Evolutionary conservation across 495 filamentous ascomycete species (phyloP), one percentile per base, ranked within the genome.

Genomic region (Aspergillus sparsus): DNA sequence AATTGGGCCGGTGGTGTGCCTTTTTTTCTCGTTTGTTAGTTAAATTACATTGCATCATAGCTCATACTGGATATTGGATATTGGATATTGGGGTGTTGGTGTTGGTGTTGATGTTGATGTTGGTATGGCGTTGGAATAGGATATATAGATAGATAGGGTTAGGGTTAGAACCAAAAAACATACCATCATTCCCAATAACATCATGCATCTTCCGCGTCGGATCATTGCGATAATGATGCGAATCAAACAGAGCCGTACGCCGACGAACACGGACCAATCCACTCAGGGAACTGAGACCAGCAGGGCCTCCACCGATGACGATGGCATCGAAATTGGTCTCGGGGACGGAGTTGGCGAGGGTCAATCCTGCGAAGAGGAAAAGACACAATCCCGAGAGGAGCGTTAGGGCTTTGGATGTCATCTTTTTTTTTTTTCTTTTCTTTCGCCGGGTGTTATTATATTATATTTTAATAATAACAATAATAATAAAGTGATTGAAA

Each of bases 161-260:
- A 27, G 21, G 42, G 35, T 37, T 18, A 10, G 33, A 18, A 36
- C 18, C n/a, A n/a, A n/a, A 18, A n/a, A 46, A 47, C 61, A 50
- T 66, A 85, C 82, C 82, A 57, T 85, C 83, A 62, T 80, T 82
- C 6, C 81, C 82, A 37, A 85, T 75, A 6, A 85, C 81, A 62
- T 85, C 82, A 67, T 86, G 83, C 81, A 83, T 81, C 47, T 82
- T 75, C 27, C 80, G 66, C 0, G 82, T 83, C 5, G 76, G 70
- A n/a, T 56, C 76, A 65, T 85, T 85, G 57, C 82, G 80, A 58
- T 86, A 86, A 15, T 78, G 71, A 36, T 77, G 74, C 37, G 78
- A 82, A 65, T 86, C 83, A 62, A 85, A 80, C 51, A 86, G 60
- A 15, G 82, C 70, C 4, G 80, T 76, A 21, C 71, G 79, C 6